Conservation (phyloP, 805 yeast species). For the Metschnikowia hibisci region DNA sequence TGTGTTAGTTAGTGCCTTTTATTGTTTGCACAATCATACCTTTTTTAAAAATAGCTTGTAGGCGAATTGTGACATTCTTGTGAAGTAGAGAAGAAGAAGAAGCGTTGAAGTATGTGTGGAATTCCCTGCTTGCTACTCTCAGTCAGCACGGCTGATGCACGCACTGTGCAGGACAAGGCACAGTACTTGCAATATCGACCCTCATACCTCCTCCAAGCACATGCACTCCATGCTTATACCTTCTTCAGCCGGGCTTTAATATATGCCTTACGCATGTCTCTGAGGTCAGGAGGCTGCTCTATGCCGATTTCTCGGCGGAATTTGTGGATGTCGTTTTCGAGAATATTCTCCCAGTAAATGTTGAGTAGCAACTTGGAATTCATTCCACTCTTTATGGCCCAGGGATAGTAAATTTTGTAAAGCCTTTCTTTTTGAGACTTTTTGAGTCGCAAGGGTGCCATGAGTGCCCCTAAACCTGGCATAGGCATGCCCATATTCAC, state of each 20-base stretch:
- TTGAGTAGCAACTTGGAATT: conserved; percentile 73
- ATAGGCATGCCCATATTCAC: conserved; percentile 91
- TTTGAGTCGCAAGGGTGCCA: conserved; percentile 79
- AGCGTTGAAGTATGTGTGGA: background rate
- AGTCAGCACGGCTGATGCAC: conserved; percentile 1
- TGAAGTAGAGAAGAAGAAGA: background rate
- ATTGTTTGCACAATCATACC: conserved; percentile 22
- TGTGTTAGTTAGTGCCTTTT: conserved; percentile 3
- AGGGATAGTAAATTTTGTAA: conserved; percentile 71
- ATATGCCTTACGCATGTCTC: conserved; percentile 51
- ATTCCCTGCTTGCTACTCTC: conserved; percentile 4
- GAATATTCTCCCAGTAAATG: conserved; percentile 85
- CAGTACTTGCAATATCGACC: background rate
- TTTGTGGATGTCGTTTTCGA: conserved; percentile 69
- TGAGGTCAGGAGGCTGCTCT: conserved; percentile 68
- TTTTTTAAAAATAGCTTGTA: conserved; percentile 36
- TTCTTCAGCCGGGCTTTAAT: background rate
- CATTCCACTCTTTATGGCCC: conserved; percentile 77
- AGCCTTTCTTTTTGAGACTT: conserved; percentile 60
- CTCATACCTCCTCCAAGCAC: no score
- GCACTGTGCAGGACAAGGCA: background rate
- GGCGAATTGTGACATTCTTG: conserved; percentile 27
- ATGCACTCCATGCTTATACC: background rate
- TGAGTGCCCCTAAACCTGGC: conserved; percentile 89
- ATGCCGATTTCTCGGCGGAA: conserved; percentile 70